Evolutionary conservation across 2,329 filamentous ascomycete genomes (phyloP), one percentile per base, ranked within the genome.

Genomic region (Botrytis hyacinthi): DNA sequence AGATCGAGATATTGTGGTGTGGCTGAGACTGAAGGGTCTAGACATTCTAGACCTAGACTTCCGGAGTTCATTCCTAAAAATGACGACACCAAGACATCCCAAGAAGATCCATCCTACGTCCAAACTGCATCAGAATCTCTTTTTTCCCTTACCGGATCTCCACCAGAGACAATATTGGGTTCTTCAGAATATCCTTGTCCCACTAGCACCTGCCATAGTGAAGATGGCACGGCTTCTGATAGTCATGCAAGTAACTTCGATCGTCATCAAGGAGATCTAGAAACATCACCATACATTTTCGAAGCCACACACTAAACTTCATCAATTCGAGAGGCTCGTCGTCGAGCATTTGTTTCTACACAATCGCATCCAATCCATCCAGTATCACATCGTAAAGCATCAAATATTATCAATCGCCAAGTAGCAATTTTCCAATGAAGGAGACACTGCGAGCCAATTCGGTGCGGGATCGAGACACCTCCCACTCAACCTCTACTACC

Each of bases 1-100:
- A 77, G 71, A 46, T 65, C 72, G 8, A 65, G 75, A 6, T 76
- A 76, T 67, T 60, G 59, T 37, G n/a, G 12, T 37, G 61, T 67
- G 61, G 70, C 61, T 67, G 70, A 72, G 32, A 66, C 22, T 63
- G 70, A 35, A 65, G 14, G 5, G 54, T 44, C 48, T 29, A 46
- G 46, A 57, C 29, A n/a, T 69, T 57, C 62, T 72, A 44, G 62
- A 68, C 29, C 42, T 59, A n/a, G 70, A n/a, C n/a, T 22, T n/a
- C 22, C 29, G 12, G 46, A 20, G 20, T 20, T 26, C 20, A 35
- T 42, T 59, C 48, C 37, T 32, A 44, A 29, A 59, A 35, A 61
- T 70, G 67, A 61, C 51, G 51, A 60, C 51, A 70, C 40, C 61
- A 14, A 22, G n/a, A 40, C 37, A 32, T 29, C 32, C 4, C 48